Evolutionary conservation across 768 basidiomycete genomes (phyloP).

Genomic region (Baorangia bicolor): DNA sequence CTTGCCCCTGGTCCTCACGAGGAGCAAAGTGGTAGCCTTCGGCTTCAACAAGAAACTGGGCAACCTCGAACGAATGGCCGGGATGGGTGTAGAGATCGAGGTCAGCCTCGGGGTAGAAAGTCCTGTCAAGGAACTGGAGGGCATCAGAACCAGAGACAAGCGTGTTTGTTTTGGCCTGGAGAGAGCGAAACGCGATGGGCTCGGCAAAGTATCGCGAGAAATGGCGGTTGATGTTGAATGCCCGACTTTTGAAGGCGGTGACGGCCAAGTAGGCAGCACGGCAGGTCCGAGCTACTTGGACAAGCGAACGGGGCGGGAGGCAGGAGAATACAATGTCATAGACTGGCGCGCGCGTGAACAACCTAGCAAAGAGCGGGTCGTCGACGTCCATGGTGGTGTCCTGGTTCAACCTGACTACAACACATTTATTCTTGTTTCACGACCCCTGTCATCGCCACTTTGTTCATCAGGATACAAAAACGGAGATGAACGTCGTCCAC

Average conservation of each 20-base stretch:
- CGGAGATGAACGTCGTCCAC: conserved; percentile 5
- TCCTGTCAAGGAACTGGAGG: conserved; percentile 50
- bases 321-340: conserved; percentile 21
- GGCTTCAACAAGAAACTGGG: conserved; percentile 31
- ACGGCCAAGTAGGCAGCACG: conserved; percentile 14
- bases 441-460: no score
- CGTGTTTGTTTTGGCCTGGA: conserved; percentile 43
- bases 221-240: conserved; percentile 37
- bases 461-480: no score
- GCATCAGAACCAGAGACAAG: conserved; percentile 55
- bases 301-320: conserved; percentile 28
- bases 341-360: conserved; percentile 21
- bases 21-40: conserved; percentile 34
- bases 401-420: no score
- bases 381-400: neutral
- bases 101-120: conserved; percentile 45
- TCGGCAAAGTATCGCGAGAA: conserved; percentile 38
- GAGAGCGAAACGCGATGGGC: conserved; percentile 40
- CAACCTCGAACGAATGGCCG: conserved; percentile 31
- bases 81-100: conserved; percentile 50
- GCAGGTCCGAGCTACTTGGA: conserved; percentile 24
- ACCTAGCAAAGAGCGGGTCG: neutral
- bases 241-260: conserved; percentile 21
- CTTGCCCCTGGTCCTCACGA: conserved; percentile 14
- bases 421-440: no score